phyloP scores from a whole-genome alignment of 805 yeast genomes.

The Monosporozyma yasuniensis region DNA sequence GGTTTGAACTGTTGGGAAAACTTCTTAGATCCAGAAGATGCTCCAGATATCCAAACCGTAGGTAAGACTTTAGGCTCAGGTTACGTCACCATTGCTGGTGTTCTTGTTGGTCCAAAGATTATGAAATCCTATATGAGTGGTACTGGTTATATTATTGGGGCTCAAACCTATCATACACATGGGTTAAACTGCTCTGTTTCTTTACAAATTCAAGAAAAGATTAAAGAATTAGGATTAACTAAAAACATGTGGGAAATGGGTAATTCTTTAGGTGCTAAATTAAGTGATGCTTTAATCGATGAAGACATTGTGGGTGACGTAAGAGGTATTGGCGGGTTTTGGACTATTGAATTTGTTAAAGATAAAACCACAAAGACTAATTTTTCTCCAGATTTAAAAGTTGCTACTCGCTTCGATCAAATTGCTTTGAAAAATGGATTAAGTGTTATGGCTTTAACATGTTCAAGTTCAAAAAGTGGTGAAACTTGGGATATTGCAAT shows the following conservation, averaged over 20 bases:
- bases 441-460: conserved; percentile 37
- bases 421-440: conserved; percentile 39
- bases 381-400: conserved; percentile 32
- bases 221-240: conserved; percentile 28
- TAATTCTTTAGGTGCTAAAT: conserved; percentile 32
- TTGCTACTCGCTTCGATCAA: conserved; percentile 31
- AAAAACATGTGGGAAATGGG: conserved; percentile 39
- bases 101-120: conserved; percentile 35
- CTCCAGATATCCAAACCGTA: conserved; percentile 40
- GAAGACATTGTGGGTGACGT: conserved; percentile 45
- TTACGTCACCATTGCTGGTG: conserved; percentile 41
- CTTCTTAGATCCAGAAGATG: conserved; percentile 30
- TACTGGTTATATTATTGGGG: conserved; percentile 35
- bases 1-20: conserved; percentile 41
- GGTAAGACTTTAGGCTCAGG: conserved; percentile 46
- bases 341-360: conserved; percentile 50
- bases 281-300: conserved; percentile 31
- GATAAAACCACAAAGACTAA: conserved; percentile 44
- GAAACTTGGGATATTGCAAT: conserved; percentile 34
- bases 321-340: conserved; percentile 55
- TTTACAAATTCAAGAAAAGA: conserved; percentile 38
- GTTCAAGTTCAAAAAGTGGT: conserved; percentile 34
- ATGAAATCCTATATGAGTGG: conserved; percentile 33
- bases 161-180: conserved; percentile 45
- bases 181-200: conserved; percentile 41